Base-by-base conservation (phyloP, 1,139 yeast species). In the Yamadazyma aaseri region DNA sequence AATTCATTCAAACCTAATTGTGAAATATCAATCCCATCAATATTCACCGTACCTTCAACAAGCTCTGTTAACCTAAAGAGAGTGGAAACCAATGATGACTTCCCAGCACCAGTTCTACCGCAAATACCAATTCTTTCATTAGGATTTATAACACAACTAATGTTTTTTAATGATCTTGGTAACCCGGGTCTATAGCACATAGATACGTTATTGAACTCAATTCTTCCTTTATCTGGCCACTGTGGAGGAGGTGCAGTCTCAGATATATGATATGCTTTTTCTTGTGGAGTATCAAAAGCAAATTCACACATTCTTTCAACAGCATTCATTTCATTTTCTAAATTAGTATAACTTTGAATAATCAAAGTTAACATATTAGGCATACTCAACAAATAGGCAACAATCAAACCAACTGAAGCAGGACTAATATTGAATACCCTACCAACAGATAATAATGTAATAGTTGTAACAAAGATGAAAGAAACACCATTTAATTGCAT, bases 71-170 rank as follows among this genome's bases (percentile, higher is more conserved):
- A 58, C 38, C 92, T 68, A 55, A 76, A 83, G 36, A 84, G 60
- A 0, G 84, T 83, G 15, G 75, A 67, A 72, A 81, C 77, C 29
- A 83, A 75, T 2, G 87, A 76, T 16, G 84, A 73, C 55, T 83
- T 84, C 28, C 92, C 92, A 6, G 90, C 90, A 38, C 92, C 92
- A 1, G 92, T 83, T 52, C 92, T 73, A 15, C 92, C 92, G 56
- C 86, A 80, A 41, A 83, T 79, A 28, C 92, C 92, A 41, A 83
- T 69, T 53, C 79, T 82, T 51, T 80, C 81, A 16, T 76, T 73
- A 2, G 79, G 71, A 8, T 65, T 57, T 11, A 83, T 62, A 2
- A 53, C 47, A 29, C 77, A 60, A 21, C 53, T 52, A 33, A 89
- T 55, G 38, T 76, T 57, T 40, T 81, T 79, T 52, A 89, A 63